Conservation (phyloP, 805 yeast species). For the Millerozyma acaciae region DNA sequence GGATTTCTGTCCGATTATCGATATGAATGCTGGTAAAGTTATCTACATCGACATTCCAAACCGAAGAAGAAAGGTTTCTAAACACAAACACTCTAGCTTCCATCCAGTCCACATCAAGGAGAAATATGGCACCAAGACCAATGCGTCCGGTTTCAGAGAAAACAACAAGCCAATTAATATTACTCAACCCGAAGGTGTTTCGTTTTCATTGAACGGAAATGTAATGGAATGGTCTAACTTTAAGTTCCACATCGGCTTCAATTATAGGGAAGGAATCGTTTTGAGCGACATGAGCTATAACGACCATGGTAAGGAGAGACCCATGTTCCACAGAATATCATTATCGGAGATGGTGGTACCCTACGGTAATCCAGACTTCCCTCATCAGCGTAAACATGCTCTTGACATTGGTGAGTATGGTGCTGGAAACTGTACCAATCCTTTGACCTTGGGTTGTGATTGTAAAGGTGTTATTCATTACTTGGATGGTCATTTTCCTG, state of each 20-base stretch:
- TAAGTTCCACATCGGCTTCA: conserved; percentile 76
- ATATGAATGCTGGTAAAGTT: conserved; percentile 64
- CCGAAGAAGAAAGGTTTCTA: conserved; percentile 68
- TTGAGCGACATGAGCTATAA: conserved; percentile 69
- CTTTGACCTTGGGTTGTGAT: conserved; percentile 74
- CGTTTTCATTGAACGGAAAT: conserved; percentile 67
- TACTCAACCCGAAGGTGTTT: conserved; percentile 80
- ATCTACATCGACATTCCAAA: conserved; percentile 73
- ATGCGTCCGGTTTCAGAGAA: conserved; percentile 51
- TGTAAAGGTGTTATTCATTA: conserved; percentile 85
- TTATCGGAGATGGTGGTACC: conserved; percentile 83
- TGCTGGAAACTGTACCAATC: conserved; percentile 82
- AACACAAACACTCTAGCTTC: conserved; percentile 65
- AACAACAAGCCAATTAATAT: conserved; percentile 65
- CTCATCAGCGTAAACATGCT: conserved; percentile 83
- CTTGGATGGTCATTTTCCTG: conserved; percentile 72
- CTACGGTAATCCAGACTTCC: conserved; percentile 73
- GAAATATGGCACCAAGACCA: conserved; percentile 49
- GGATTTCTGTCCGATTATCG: conserved; percentile 80
- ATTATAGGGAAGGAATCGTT: conserved; percentile 82
- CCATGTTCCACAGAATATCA: conserved; percentile 75
- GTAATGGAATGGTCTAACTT: conserved; percentile 75
- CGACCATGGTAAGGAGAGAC: conserved; percentile 70
- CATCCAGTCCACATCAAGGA: conserved; percentile 61
- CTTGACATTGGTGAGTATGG: conserved; percentile 86